Evolutionary conservation across 2,329 filamentous ascomycete species (phyloP), one percentile per base, ranked within the genome.

Genomic region (Penicillium hesseltinei): DNA sequence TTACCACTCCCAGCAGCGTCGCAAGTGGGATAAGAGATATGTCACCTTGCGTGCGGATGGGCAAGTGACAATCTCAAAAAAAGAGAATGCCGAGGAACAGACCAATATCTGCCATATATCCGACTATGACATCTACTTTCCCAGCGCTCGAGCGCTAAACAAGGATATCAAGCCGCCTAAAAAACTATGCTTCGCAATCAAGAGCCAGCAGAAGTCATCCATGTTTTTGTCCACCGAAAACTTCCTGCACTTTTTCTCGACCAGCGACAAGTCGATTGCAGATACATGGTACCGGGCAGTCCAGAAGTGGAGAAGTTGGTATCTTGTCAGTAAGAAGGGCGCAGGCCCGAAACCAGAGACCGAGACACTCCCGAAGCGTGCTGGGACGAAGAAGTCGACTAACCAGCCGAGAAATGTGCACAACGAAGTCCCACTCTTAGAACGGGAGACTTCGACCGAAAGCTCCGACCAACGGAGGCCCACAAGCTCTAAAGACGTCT

Each of bases 191-290:
- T 93, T 90, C 68, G 92, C 91, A 0, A 82, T 97, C 66, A 97
- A 96, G 76, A 95, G 90, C 66, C 92, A 96, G 76, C 88, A 96
- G 70, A 96, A 93, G 74, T 88, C 88, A 0, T 86, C 84, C 57
- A 87, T 96, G 68, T 97, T 97, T 68, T 78, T 91, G 53, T 88
- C 88, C 53, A 89, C 88, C 3, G 87, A 90, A 51, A 93, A 93
- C 65, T 97, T 91, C 69, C 89, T 96, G 3, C 93, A 97, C 70
- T 96, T 93, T 75, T 96, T 97, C 76, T 88, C 86, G 57, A 91
- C 89, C 2, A 90, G 91, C 44, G 90, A 97, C 66, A 77, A 82
- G 5, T 72, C 78, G 1, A 74, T 86, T 1, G 90, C 90, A 0
- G 81, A 82, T n/a, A 77, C 79, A 15, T 96, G 93, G 75, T 87